Base-by-base conservation (phyloP, 2,329 filamentous ascomycete species). In the Sarocladiaceae sp. region DNA sequence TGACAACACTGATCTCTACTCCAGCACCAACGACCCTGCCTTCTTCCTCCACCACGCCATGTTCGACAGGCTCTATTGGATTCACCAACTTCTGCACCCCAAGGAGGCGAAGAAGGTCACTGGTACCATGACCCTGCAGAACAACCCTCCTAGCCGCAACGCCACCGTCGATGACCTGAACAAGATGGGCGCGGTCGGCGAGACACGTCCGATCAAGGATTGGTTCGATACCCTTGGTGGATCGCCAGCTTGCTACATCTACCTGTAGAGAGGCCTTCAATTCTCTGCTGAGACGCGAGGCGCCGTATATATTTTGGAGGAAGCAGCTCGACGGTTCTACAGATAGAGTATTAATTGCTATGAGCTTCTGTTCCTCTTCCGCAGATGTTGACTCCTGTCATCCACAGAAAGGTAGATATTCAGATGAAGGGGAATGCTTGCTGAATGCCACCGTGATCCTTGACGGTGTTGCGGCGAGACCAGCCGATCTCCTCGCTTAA, bases 1-100 rank as follows among this genome's bases (percentile, higher is more conserved):
- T 23, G 61, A 56, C 57, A 20, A 55, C 62, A 12, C 52, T 51
- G 2, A 64, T 45, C 52, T 58, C 12, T 60, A 49, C 46, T 48
- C 51, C 16, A 60, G 57, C 4, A 50, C 55, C 33, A 53, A 52
- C 13, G 58, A 61, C 33, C 59, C 58, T 3, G 51, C 49, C 15
- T 57, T 57, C 50, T 56, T 49, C 45, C 50, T 55, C 2, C 55
- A 56, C 47, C 53, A 57, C 33, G 50, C 49, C 20, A 53, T 52
- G 47, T 48, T 57, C 20, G 55, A 57, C 44, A 53, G 53, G 15
- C 48, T 57, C 4, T 57, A 50, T 43, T 55, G 51, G 46, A 46
- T 54, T 33, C 55, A 54, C 54, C 56, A 58, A 46, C 43, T 48
- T 1, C 47, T 41, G 26, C 29, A 44, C 18, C 46, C 47, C 3